Conservation (phyloP, 1,284 basidiomycete genomes). For the Irpex sp. region DNA sequence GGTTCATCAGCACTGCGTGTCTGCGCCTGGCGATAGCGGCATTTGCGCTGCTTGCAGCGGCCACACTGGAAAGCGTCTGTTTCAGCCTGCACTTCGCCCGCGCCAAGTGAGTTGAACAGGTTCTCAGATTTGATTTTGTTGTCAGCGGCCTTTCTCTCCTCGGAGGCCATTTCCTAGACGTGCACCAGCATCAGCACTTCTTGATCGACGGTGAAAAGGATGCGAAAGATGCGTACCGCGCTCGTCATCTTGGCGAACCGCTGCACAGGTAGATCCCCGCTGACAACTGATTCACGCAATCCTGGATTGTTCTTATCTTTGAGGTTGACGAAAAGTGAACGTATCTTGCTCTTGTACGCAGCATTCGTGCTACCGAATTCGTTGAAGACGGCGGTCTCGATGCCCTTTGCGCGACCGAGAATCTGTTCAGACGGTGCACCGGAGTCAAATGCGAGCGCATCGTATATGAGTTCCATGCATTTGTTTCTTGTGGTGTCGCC, state of each 20-base stretch:
- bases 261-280: constrained; percentile 71
- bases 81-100: constrained; percentile 88
- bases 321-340: constrained; percentile 88
- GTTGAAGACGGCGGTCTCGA: constrained; percentile 56
- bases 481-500: constrained; percentile 82
- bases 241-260: constrained; percentile 82
- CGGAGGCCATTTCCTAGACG: constrained; percentile 90
- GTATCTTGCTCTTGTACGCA: constrained; percentile 80
- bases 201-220: not conserved
- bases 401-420: constrained; percentile 49
- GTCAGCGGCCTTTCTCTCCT: constrained; percentile 83
- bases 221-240: constrained; percentile 40
- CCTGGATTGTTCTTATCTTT: constrained; percentile 95
- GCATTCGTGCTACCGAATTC: constrained; percentile 43
- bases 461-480: constrained; percentile 89
- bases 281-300: constrained; percentile 81
- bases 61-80: constrained; percentile 98
- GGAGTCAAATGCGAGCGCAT: constrained; percentile 84
- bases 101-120: constrained; percentile 88
- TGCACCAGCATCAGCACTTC: not conserved
- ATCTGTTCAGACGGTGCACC: constrained; percentile 70
- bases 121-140: constrained; percentile 85
- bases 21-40: constrained; percentile 92
- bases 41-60: constrained; percentile 90
- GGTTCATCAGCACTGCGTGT: constrained; percentile 95